phyloP scores from a whole-genome alignment of 192 early-diverging fungal genomes.

The Helicostylum pulchrum region DNA sequence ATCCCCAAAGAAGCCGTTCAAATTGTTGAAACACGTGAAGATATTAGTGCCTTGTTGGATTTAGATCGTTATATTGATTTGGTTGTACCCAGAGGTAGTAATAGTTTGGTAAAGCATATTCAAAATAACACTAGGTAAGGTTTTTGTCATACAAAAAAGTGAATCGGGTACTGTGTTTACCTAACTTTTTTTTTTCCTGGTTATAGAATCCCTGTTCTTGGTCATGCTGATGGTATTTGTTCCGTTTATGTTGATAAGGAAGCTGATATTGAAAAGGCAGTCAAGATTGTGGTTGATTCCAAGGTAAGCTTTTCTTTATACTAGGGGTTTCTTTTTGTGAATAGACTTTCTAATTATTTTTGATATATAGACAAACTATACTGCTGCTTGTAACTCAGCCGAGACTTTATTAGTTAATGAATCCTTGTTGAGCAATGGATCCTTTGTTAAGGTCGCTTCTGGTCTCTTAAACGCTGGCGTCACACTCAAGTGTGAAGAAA shows the following conservation, averaged over 20 bases:
- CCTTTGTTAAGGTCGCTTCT: slow-evolving; percentile 52
- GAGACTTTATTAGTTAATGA: slow-evolving; percentile 90
- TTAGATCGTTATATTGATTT: slow-evolving; percentile 93
- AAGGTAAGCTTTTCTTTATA: slow-evolving; percentile 53
- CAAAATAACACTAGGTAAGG: slow-evolving; percentile 82
- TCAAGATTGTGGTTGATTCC: slow-evolving; percentile 82
- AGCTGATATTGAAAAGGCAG: slow-evolving; percentile 76
- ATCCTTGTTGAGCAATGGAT: slow-evolving; percentile 35
- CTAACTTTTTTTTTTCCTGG: not conserved
- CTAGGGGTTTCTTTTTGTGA: no score
- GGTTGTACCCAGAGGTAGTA: slow-evolving; percentile 94
- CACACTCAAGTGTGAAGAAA: slow-evolving; percentile 56
- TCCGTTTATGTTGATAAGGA: slow-evolving; percentile 83
- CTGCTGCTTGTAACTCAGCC: slow-evolving; percentile 93
- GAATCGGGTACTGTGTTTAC: not conserved
- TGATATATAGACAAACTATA: slow-evolving; percentile 67
- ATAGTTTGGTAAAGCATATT: slow-evolving; percentile 86
- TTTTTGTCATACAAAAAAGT: not conserved
- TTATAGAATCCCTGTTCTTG: slow-evolving; percentile 94
- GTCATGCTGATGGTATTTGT: slow-evolving; percentile 98
- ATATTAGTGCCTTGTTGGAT: slow-evolving; percentile 80
- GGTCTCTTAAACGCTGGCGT: slow-evolving; percentile 62
- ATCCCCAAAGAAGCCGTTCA: slow-evolving; percentile 77
- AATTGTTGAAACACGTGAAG: slow-evolving; percentile 86
- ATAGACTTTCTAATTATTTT: not conserved